A percentile compares a stretch with the other conserved stretches of the same genome.
Conservation (phyloP, 495 filamentous ascomycete genomes). For the Cenococcum geophilum region DNA sequence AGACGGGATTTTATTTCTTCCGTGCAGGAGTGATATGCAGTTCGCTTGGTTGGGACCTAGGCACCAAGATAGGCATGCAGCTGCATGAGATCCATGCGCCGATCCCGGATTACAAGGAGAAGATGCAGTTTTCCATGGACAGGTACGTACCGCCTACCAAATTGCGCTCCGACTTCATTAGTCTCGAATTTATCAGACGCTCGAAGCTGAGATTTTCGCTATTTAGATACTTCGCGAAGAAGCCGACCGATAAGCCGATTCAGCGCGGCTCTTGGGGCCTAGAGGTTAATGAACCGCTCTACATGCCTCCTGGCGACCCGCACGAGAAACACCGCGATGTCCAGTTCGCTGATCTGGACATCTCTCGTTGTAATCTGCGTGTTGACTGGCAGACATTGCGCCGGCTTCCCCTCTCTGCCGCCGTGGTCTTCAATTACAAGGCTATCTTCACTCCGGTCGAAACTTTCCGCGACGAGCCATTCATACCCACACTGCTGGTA, state of each 20-base stretch:
- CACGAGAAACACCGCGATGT: constrained; percentile 52
- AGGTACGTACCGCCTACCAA: constrained; percentile 43
- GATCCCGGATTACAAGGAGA: constrained; percentile 85
- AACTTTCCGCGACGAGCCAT: constrained; percentile 69
- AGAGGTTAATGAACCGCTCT: constrained; percentile 71
- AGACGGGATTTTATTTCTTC: constrained; percentile 67
- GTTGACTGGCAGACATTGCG: constrained; percentile 92
- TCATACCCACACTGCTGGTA: constrained; percentile 60
- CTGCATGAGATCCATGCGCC: constrained; percentile 69
- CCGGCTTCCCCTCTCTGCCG: constrained; percentile 68
- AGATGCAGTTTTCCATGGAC: constrained; percentile 87
- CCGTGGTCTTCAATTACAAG: constrained; percentile 86
- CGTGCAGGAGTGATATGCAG: constrained; percentile 76
- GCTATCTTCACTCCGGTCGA: constrained; percentile 73
- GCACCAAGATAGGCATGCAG: constrained; percentile 64
- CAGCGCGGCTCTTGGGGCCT: constrained; percentile 86
- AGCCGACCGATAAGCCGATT: constrained; percentile 68
- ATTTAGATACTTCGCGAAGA: constrained; percentile 69
- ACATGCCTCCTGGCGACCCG: constrained; percentile 68
- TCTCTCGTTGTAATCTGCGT: constrained; percentile 64
- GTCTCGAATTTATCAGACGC: neutral
- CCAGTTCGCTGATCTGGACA: constrained; percentile 51
- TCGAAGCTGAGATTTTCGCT: neutral
- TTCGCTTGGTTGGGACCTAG: constrained; percentile 73
- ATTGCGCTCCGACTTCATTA: neutral